These are phyloP conservation scores for Lactarius quietus DNA, from an alignment of 768 basidiomycete genomes.

Conservation along the genomic window DNA sequence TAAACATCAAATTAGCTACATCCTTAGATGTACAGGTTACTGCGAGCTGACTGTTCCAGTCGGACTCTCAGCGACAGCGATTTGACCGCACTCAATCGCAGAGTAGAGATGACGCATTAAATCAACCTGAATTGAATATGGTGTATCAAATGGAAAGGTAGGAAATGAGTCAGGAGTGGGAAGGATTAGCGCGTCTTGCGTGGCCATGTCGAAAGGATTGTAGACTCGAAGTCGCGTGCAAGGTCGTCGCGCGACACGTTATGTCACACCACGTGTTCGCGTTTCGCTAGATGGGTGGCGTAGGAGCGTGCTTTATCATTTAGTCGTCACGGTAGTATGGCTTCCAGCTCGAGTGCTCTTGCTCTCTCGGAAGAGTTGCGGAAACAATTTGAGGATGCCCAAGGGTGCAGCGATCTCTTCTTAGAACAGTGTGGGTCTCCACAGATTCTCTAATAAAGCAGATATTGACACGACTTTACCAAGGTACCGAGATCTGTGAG, in stretches of 20 bases:
- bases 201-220: not conserved
- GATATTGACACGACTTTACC: not conserved
- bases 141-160: conserved; percentile 79
- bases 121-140: conserved; percentile 80
- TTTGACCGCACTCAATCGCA: conserved; percentile 67
- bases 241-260: conserved; percentile 12
- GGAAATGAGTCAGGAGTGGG: conserved; percentile 66
- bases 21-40: not conserved
- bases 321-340: too few species aligned
- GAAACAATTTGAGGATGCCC: not conserved
- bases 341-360: not conserved
- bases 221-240: not conserved
- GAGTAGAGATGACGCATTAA: conserved; percentile 87
- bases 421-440: conserved; percentile 21
- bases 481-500: conserved; percentile 63
- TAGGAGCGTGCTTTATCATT: too few species aligned
- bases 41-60: conserved; percentile 70
- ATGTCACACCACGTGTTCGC: conserved; percentile 16
- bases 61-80: conserved; percentile 85
- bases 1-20: conserved; percentile 30
- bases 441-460: not conserved
- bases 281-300: too few species aligned
- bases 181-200: conserved; percentile 35
- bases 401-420: conserved; percentile 19
- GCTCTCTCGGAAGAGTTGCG: not conserved